These are phyloP conservation scores for Podospora comata DNA, from an alignment of 495 filamentous ascomycete species.

Conservation along the genomic window DNA sequence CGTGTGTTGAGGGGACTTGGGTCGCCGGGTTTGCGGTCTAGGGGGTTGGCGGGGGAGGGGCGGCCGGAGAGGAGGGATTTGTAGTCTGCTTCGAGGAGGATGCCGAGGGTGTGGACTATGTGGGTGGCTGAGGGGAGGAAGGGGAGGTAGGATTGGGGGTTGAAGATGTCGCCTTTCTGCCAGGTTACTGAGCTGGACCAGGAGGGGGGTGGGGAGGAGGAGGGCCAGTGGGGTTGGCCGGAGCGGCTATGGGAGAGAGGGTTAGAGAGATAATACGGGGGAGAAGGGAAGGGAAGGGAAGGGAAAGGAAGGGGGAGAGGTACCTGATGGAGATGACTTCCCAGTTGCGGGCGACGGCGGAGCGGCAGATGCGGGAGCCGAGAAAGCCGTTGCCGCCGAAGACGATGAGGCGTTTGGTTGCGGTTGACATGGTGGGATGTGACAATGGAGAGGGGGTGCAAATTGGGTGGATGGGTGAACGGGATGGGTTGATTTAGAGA, in stretches of 20 bases:
- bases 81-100: slow-evolving; percentile 97
- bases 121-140: slow-evolving; percentile 70
- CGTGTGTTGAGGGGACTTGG: neutral
- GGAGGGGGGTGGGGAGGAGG: slow-evolving; percentile 64
- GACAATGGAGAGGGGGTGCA: slow-evolving; percentile 12
- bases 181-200: slow-evolving; percentile 84
- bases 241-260: slow-evolving; percentile 60
- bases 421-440: slow-evolving; percentile 20
- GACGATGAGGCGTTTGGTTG: slow-evolving; percentile 71
- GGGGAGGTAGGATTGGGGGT: slow-evolving; percentile 70
- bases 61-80: slow-evolving; percentile 83
- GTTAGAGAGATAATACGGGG: slow-evolving; percentile 2
- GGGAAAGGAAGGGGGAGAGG: slow-evolving; percentile 3
- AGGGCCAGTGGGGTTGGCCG: slow-evolving; percentile 83
- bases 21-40: slow-evolving; percentile 55
- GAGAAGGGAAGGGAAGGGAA: neutral
- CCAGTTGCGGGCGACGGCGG: slow-evolving; percentile 78
- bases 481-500: neutral
- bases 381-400: slow-evolving; percentile 95
- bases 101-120: slow-evolving; percentile 91
- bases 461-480: neutral
- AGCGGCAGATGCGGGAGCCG: slow-evolving; percentile 89
- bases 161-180: slow-evolving; percentile 82
- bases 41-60: slow-evolving; percentile 71
- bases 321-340: slow-evolving; percentile 86